Conservation (phyloP, 2,329 filamentous ascomycete species). For the Fusarium pseudograminearum region DNA sequence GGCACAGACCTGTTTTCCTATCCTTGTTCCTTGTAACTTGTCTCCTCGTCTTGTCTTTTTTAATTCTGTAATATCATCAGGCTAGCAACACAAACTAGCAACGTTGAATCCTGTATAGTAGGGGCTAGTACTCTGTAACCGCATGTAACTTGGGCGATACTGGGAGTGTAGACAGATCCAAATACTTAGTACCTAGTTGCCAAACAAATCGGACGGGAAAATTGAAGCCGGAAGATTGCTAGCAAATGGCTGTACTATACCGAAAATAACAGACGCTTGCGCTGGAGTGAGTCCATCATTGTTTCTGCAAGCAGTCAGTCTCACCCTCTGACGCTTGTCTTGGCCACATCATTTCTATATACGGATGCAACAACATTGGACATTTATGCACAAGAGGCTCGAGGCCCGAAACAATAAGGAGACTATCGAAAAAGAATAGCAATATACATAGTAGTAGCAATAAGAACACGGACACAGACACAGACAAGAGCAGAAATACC, state of each 20-base stretch:
- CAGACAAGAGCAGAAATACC: too few relatives aligned
- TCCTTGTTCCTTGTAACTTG: too few relatives aligned
- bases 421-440: too few relatives aligned
- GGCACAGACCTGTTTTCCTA: not conserved
- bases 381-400: not conserved
- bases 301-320: constrained; percentile 13
- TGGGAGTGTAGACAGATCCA: not conserved
- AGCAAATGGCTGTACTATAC: not conserved
- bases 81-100: constrained; percentile 9
- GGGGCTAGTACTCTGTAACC: not conserved
- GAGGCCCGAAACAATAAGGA: constrained; percentile 34
- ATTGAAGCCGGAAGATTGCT: not conserved
- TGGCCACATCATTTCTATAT: constrained; percentile 12
- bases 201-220: not conserved
- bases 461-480: too few relatives aligned
- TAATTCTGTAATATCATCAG: constrained; percentile 1
- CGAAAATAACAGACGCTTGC: not conserved
- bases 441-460: too few relatives aligned
- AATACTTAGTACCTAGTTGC: not conserved
- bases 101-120: not conserved
- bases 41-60: constrained; percentile 2
- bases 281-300: not conserved
- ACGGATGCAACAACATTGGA: constrained; percentile 4
- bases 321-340: constrained; percentile 29
- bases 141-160: constrained; percentile 5